Conservation (phyloP, 2,329 filamentous ascomycete species). For the Colletotrichum liaoningense region DNA sequence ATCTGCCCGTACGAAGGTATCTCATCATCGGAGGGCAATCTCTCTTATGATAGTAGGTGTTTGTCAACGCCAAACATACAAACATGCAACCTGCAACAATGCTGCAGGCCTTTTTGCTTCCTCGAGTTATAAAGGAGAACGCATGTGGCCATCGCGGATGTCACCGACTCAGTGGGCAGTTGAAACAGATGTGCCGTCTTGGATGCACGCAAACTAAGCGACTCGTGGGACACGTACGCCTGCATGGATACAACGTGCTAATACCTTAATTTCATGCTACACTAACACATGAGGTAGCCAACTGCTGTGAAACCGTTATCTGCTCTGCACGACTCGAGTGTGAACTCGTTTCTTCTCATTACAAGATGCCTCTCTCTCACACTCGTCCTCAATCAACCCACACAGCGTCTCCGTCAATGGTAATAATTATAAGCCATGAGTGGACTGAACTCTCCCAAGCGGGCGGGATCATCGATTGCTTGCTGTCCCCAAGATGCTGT, state of each 20-base stretch:
- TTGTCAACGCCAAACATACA: background rate
- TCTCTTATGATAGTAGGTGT: background rate
- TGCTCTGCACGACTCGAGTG: slow-evolving; percentile 4
- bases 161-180: slow-evolving; percentile 11
- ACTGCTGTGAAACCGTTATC: slow-evolving; percentile 20
- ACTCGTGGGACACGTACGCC: slow-evolving; percentile 5
- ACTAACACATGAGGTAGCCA: background rate
- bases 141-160: background rate
- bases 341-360: background rate
- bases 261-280: slow-evolving; percentile 8
- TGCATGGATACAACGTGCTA: slow-evolving; percentile 3
- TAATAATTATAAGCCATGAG: slow-evolving; percentile 2
- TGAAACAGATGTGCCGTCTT: slow-evolving; percentile 13
- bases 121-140: background rate
- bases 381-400: background rate
- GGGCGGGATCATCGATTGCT: slow-evolving; percentile 25
- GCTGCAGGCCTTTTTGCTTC: background rate
- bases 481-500: slow-evolving; percentile 23
- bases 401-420: background rate
- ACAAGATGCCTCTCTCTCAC: background rate
- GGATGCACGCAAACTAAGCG: background rate
- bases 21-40: background rate
- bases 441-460: slow-evolving; percentile 7
- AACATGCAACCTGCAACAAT: background rate
- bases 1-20: too few relatives aligned